phyloP scores from a whole-genome alignment of 257 asterid species.

The Echium plantagineum region DNA sequence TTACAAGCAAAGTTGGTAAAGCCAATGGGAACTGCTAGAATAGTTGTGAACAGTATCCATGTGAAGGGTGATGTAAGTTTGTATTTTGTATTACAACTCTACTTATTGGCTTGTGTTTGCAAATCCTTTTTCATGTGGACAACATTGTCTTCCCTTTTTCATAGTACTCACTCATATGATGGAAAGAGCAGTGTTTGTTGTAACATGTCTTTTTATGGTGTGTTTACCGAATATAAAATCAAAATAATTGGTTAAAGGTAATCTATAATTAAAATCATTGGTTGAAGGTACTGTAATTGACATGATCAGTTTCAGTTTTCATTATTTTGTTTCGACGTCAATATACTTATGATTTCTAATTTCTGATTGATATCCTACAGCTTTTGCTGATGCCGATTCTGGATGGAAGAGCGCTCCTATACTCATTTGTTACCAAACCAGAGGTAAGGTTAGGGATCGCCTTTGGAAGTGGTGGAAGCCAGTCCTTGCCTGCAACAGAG shows the following conservation, averaged over 20 bases:
- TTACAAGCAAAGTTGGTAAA: slow-evolving; percentile 79
- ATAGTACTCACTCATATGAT: background rate
- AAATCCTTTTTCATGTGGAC: background rate
- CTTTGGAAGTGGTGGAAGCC: slow-evolving; percentile 96
- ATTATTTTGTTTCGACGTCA: background rate
- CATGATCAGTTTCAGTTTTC: background rate
- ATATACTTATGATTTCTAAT: slow-evolving; percentile 1
- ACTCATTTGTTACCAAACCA: slow-evolving; percentile 76
- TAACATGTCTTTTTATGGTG: background rate
- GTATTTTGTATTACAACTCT: slow-evolving; percentile 9
- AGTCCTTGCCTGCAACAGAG: slow-evolving; percentile 93
- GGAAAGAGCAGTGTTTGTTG: background rate
- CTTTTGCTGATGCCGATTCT: slow-evolving; percentile 73
- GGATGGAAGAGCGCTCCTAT: slow-evolving; percentile 76
- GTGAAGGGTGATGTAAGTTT: slow-evolving; percentile 89
- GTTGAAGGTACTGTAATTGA: background rate
- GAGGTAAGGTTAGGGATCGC: slow-evolving; percentile 92
- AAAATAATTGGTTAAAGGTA: background rate
- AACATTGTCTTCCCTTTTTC: background rate
- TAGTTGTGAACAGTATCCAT: slow-evolving; percentile 80
- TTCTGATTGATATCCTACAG: slow-evolving; percentile 30
- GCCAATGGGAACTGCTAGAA: slow-evolving; percentile 95
- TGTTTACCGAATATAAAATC: too few relatives aligned
- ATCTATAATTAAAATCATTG: background rate
- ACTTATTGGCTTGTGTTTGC: slow-evolving; percentile 4